A percentile compares a stretch with the other conserved stretches of the same genome.
These are phyloP conservation scores for Aurinia saxatilis DNA, from an alignment of 345 rosid genomes.

Conservation along the genomic window DNA sequence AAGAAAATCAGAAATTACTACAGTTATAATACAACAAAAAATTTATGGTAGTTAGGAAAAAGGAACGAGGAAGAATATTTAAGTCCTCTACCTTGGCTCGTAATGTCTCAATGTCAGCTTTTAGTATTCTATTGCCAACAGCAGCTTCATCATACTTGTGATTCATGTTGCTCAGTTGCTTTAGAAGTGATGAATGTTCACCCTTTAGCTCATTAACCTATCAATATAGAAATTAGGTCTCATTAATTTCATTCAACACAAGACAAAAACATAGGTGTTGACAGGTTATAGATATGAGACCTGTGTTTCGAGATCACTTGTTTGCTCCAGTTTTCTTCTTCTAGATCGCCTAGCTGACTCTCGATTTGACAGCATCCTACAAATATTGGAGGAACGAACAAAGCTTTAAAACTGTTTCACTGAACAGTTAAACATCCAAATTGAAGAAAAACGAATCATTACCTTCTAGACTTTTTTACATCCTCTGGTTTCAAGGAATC, in stretches of 20 bases:
- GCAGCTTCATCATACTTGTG: slow-evolving; percentile 74
- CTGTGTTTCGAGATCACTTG: slow-evolving; percentile 89
- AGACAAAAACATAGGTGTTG: not conserved
- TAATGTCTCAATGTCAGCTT: slow-evolving; percentile 89
- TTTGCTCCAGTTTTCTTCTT: slow-evolving; percentile 82
- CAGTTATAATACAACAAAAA: not conserved
- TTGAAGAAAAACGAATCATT: not conserved
- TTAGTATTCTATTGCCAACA: slow-evolving; percentile 83
- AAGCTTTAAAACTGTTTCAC: not conserved
- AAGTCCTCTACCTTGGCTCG: slow-evolving; percentile 64
- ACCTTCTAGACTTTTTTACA: slow-evolving; percentile 73
- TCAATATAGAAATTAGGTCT: not conserved
- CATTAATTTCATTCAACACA: not conserved
- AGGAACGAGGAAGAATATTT: not conserved
- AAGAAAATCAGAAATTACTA: not conserved
- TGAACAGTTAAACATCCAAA: not conserved
- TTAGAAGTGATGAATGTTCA: slow-evolving; percentile 62
- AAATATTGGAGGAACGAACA: not conserved
- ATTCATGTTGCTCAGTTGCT: slow-evolving; percentile 60
- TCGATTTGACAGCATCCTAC: slow-evolving; percentile 93
- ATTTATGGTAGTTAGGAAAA: not conserved
- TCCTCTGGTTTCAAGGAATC: slow-evolving; percentile 51
- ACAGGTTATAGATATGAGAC: slow-evolving; percentile 28
- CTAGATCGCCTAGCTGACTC: slow-evolving; percentile 99
- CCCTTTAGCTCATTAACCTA: slow-evolving; percentile 81